Evolutionary conservation across 108 stramenopile genomes (phyloP), one percentile per base, ranked within the genome.

Genomic region (Fistulifera pelliculosa): DNA sequence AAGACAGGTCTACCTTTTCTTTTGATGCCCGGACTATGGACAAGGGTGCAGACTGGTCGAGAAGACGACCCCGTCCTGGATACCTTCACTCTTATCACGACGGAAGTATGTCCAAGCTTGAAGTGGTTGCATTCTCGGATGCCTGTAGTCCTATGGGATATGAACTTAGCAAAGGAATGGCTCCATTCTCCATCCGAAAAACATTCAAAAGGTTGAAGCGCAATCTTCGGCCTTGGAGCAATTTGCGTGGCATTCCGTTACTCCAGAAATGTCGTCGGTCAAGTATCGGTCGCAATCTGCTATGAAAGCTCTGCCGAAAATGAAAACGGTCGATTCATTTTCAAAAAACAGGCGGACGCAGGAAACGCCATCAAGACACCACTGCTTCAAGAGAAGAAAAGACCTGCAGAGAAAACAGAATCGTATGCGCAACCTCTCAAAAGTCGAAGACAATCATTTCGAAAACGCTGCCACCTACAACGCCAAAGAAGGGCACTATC

Each of bases 81-180:
- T 39, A 79, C 79, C 5, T 91, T 84, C 60, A 76, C 90, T 11
- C 71, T 91, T 1, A 53, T 91, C 16, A 91, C 90, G 10, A 91
- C 72, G 2, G 80, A 87, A 39, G 83, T 79, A 8, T 69, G 68
- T 47, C 60, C 70, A 16, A 54, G 64, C 21, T 51, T 81, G 4
- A 40, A 52, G 17, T 85, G 81, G 81, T 47, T 91, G 5, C 90
- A 91, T 59, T 58, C 68, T 51, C 70, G 90, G 8, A 77, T 80
- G 68, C 90, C 90, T 0, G 65, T 87, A 18, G 73, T 74, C 31
- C 21, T 86, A 12, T 81, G 71, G 73, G 79, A 85, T 35, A 42
- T 27, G 42, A 52, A 66, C 8, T 61, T 75, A 0, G 85, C 83
- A 7, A 51, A 48, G 41, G 31, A 76, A 57, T 91, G 90, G 90